Base-by-base conservation (phyloP, 1,284 basidiomycete species). In the Pterula multifida region DNA sequence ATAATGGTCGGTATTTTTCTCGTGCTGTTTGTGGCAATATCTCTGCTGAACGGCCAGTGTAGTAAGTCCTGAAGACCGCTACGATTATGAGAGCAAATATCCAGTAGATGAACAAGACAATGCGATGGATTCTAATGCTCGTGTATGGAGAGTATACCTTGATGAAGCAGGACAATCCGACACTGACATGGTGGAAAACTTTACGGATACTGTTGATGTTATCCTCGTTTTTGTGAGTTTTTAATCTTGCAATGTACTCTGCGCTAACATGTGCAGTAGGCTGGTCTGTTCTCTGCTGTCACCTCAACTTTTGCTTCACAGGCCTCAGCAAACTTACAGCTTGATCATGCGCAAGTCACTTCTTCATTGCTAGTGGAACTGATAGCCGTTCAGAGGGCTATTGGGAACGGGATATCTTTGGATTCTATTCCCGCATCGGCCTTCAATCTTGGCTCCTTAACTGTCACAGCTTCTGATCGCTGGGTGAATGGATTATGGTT, bases 401-500 rank as follows among this genome's bases (percentile, higher is more conserved):
- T 42, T 17, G 39, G 9, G n/a, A 11, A 6, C 13, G 17, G 21
- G 6, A 4, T 9, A 51, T 56, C 13, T 52, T 49, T 12, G 50
- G 39, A 13, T 45, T 25, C 26, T 35, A 48, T n/a, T 26, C 9
- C 2, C 3, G 21, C 12, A 47, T n/a, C 17, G 51, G 13, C 50
- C 45, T 32, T 23, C 19, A 9, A 48, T 49, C 45, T 46, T 44
- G 21, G 24, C 28, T n/a, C 44, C 46, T 12, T 13, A 48, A n/a
- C 23, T 36, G 4, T 45, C 47, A 9, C 50, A 9, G 11, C 49
- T 3, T 36, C 36, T n/a, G 48, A 52, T 19, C 36, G 55, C 19
- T 35, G 54, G 25, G 55, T 60, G 26, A 58, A 60, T 51, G 36
- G 53, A 3, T 54, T 57, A 21, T 60, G 57, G 57, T 58, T 60